Conservation (phyloP, 2,329 filamentous ascomycete genomes). For the Fusarium xyrophilum region DNA sequence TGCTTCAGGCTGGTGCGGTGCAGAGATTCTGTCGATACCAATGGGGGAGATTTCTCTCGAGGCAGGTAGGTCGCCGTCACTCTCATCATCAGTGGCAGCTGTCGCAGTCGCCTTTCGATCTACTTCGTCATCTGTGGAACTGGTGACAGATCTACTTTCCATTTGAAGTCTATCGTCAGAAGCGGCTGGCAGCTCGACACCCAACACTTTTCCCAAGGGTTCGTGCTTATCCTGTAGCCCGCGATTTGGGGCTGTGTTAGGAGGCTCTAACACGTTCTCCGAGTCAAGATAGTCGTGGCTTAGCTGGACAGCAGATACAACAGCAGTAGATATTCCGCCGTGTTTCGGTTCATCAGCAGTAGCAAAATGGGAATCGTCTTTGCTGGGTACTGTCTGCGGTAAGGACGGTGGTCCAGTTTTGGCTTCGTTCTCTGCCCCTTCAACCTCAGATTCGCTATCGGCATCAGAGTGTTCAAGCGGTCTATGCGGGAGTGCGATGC, state of each 20-base stretch:
- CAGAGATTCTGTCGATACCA: conserved; percentile 7
- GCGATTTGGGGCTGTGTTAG: background rate
- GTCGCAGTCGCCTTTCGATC: background rate
- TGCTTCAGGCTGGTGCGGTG: background rate
- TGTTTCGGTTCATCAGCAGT: background rate
- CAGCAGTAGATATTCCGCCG: background rate
- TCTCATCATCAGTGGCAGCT: conserved; percentile 14
- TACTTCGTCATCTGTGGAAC: background rate
- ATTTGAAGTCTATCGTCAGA: background rate
- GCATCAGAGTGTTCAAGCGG: background rate
- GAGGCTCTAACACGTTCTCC: background rate
- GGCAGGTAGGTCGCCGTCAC: conserved; percentile 7
- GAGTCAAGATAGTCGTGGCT: background rate
- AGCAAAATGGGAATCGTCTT: background rate
- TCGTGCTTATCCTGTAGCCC: background rate
- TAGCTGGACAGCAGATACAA: background rate
- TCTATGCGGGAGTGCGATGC: background rate
- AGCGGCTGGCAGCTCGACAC: background rate
- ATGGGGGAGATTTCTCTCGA: conserved; percentile 12
- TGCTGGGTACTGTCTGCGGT: background rate
- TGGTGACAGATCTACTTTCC: background rate
- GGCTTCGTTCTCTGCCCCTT: background rate
- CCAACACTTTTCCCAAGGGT: background rate
- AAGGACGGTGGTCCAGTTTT: background rate
- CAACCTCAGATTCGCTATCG: conserved; percentile 13